phyloP scores from a whole-genome alignment of 2,329 filamentous ascomycete species.

The Piedraia hortae region DNA sequence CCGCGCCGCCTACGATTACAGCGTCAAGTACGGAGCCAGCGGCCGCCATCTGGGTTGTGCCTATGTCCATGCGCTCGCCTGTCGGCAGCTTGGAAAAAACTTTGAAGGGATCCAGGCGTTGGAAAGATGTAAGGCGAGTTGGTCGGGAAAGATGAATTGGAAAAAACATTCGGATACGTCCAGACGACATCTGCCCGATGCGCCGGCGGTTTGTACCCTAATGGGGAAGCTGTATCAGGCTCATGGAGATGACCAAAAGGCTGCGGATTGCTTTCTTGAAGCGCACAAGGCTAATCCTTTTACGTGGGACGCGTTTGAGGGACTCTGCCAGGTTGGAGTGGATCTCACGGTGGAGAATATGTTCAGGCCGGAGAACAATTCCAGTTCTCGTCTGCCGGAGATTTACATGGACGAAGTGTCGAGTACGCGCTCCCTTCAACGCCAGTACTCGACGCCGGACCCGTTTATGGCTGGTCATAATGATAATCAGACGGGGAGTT shows the following conservation, averaged over 20 bases:
- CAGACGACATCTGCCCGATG: constrained; percentile 52
- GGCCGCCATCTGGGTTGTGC: constrained; percentile 62
- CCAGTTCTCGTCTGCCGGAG: no score
- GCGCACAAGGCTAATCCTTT: constrained; percentile 75
- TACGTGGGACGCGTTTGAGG: constrained; percentile 91
- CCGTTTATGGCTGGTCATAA: constrained; percentile 16
- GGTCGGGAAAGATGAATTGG: constrained; percentile 48
- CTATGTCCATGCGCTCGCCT: constrained; percentile 78
- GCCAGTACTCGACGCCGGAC: no score
- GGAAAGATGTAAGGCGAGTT: constrained; percentile 53
- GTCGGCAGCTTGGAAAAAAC: constrained; percentile 48
- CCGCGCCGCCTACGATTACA: constrained; percentile 63
- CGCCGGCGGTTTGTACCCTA: constrained; percentile 55
- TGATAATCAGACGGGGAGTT: constrained; percentile 11
- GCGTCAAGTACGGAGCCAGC: constrained; percentile 40
- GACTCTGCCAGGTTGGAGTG: constrained; percentile 59
- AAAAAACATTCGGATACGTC: constrained; percentile 52
- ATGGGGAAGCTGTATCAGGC: constrained; percentile 68
- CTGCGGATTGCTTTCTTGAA: constrained; percentile 65
- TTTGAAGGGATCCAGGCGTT: constrained; percentile 60
- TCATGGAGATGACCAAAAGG: constrained; percentile 54
- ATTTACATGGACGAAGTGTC: constrained; percentile 11
- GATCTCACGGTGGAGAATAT: constrained; percentile 61
- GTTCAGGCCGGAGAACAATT: constrained; percentile 57
- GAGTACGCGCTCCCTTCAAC: no score